Evolutionary conservation across 2,329 filamentous ascomycete genomes (phyloP).

Genomic region (Chrysoporthe austroafricana): DNA sequence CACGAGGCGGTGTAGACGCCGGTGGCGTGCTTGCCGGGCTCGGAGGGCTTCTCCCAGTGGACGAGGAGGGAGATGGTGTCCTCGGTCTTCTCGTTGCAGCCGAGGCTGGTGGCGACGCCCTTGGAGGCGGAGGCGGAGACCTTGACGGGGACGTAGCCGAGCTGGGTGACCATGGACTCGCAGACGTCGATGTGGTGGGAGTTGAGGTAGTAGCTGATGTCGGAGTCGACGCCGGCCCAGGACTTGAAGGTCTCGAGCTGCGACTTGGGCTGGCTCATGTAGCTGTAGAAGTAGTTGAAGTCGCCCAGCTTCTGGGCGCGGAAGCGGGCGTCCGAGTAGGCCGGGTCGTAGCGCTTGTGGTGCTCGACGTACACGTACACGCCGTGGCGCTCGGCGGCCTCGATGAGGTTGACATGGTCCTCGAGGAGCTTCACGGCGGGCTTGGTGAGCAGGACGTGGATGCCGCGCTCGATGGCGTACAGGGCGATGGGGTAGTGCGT

Average conservation of each 20-base stretch:
- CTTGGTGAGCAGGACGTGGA: slow-evolving; percentile 94
- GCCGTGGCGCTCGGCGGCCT: slow-evolving; percentile 70
- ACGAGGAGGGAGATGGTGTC: slow-evolving; percentile 92
- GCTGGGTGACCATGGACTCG: slow-evolving; percentile 82
- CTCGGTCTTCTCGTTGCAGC: slow-evolving; percentile 81
- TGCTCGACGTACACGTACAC: slow-evolving; percentile 95
- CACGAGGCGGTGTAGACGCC: slow-evolving; percentile 93
- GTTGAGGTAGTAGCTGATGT: slow-evolving; percentile 97
- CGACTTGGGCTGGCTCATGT: slow-evolving; percentile 92
- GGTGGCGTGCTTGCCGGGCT: slow-evolving; percentile 73
- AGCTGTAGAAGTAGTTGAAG: slow-evolving; percentile 98
- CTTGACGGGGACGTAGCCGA: slow-evolving; percentile 74
- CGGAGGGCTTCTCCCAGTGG: slow-evolving; percentile 78
- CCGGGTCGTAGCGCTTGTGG: slow-evolving; percentile 94
- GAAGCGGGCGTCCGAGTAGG: slow-evolving; percentile 84
- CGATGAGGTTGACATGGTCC: slow-evolving; percentile 78
- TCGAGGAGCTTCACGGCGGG: slow-evolving; percentile 84
- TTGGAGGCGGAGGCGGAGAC: slow-evolving; percentile 79
- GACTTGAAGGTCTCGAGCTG: slow-evolving; percentile 94
- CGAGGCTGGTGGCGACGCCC: slow-evolving; percentile 77
- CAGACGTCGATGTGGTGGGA: slow-evolving; percentile 92
- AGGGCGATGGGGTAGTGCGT: slow-evolving; percentile 92
- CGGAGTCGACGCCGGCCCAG: slow-evolving; percentile 88
- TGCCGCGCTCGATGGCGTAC: slow-evolving; percentile 84
- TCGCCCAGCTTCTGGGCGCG: slow-evolving; percentile 79